phyloP scores from a whole-genome alignment of 2,329 filamentous ascomycete genomes.

The Cladosporium sp. region DNA sequence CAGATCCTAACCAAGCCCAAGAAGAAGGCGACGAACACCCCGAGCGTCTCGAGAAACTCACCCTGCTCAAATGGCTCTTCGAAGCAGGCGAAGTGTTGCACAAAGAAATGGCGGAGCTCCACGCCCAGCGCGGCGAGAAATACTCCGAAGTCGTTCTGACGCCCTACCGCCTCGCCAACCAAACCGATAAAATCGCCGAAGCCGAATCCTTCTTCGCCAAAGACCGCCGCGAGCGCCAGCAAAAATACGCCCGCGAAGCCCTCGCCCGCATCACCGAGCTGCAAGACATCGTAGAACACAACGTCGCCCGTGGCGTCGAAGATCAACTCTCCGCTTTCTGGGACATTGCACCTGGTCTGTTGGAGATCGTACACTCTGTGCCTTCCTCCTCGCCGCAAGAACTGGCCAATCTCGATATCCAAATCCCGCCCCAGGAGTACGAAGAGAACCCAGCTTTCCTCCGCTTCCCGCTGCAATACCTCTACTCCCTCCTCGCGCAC shows the following conservation, averaged over 20 bases:
- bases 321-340: conserved; percentile 91
- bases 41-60: conserved; percentile 89
- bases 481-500: conserved; percentile 78
- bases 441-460: conserved; percentile 81
- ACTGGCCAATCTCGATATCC: conserved; percentile 19
- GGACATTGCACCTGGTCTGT: conserved; percentile 87
- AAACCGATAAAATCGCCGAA: conserved; percentile 72
- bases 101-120: conserved; percentile 76
- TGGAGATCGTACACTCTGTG: conserved; percentile 73
- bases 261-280: conserved; percentile 72
- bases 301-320: conserved; percentile 82
- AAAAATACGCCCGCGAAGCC: conserved; percentile 66
- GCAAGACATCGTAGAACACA: conserved; percentile 71
- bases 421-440: conserved; percentile 72
- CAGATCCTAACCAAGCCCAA: conserved; percentile 76
- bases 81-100: conserved; percentile 87
- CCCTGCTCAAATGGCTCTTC: conserved; percentile 93
- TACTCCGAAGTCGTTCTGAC: conserved; percentile 79
- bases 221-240: conserved; percentile 66
- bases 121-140: conserved; percentile 74
- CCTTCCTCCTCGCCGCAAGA: conserved; percentile 47
- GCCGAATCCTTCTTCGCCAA: conserved; percentile 77
- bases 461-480: conserved; percentile 79
- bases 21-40: conserved; percentile 94
- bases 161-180: conserved; percentile 69